phyloP scores from a whole-genome alignment of 2,329 filamentous ascomycete species.

The Arachnopeziza araneosa region DNA sequence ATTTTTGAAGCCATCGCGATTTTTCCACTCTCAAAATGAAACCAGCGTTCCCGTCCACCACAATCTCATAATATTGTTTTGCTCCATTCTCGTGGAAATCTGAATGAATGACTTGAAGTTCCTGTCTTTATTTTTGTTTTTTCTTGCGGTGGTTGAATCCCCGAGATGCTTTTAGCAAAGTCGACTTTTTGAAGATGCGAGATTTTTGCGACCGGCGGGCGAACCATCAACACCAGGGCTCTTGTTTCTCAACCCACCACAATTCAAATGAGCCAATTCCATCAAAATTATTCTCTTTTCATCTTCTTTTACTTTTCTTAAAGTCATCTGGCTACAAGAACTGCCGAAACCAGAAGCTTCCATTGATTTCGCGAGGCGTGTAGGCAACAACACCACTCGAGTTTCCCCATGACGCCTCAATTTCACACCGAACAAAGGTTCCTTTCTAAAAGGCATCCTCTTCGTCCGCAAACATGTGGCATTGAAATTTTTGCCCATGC shows the following conservation, averaged over 20 bases:
- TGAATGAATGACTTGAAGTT: slow-evolving; percentile 2
- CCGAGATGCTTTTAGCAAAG: slow-evolving; percentile 11
- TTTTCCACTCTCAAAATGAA: slow-evolving; percentile 9
- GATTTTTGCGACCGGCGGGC: slow-evolving; percentile 15
- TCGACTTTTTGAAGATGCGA: slow-evolving; percentile 6
- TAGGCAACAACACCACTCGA: slow-evolving; percentile 1
- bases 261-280: background rate
- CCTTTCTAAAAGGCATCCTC: background rate
- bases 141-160: slow-evolving; percentile 3
- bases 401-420: background rate
- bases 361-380: background rate
- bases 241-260: background rate
- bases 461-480: background rate
- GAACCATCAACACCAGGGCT: slow-evolving; percentile 5
- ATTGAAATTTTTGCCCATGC: background rate
- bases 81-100: background rate
- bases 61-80: slow-evolving; percentile 4
- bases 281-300: background rate
- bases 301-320: background rate
- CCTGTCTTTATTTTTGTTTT: slow-evolving; percentile 3
- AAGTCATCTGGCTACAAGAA: background rate
- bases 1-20: slow-evolving; percentile 23
- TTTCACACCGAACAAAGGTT: background rate
- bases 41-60: slow-evolving; percentile 6
- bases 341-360: background rate